A percentile compares a stretch with the other conserved stretches of the same genome.
phyloP scores from a whole-genome alignment of 495 filamentous ascomycete genomes.

The Xylaria cubensis region DNA sequence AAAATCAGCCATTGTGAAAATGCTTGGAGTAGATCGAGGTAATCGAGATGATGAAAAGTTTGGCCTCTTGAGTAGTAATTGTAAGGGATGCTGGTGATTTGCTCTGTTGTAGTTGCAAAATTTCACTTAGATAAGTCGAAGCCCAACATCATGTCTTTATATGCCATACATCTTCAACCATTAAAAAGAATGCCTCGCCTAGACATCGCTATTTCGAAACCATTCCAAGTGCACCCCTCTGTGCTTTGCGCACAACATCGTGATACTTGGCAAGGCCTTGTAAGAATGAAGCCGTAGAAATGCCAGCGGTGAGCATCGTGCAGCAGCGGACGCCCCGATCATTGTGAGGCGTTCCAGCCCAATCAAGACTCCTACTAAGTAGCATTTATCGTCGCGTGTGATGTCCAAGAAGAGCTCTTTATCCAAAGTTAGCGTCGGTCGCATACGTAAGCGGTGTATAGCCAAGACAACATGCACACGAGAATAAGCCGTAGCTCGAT shows the following conservation, averaged over 20 bases:
- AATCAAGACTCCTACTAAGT: neutral
- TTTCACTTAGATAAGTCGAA: neutral
- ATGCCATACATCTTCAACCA: neutral
- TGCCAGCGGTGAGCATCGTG: neutral
- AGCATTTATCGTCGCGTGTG: neutral
- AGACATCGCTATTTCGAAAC: neutral
- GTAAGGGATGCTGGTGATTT: neutral
- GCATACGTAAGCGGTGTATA: neutral
- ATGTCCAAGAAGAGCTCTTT: neutral
- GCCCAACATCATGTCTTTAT: neutral
- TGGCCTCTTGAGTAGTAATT: neutral
- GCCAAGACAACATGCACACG: neutral
- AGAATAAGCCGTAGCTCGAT: conserved; percentile 5
- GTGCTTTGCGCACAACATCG: neutral
- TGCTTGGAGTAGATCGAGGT: neutral
- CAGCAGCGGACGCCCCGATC: neutral
- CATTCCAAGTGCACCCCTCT: neutral
- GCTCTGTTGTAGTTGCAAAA: neutral
- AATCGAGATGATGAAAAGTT: neutral
- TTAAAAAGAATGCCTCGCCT: neutral
- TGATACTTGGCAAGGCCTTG: neutral
- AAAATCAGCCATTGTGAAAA: neutral
- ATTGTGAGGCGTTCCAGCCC: neutral
- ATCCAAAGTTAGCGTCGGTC: neutral
- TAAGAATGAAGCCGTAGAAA: neutral